These are phyloP conservation scores for Volvox africanus DNA, from an alignment of 139 green algal genomes.

Conservation along the genomic window DNA sequence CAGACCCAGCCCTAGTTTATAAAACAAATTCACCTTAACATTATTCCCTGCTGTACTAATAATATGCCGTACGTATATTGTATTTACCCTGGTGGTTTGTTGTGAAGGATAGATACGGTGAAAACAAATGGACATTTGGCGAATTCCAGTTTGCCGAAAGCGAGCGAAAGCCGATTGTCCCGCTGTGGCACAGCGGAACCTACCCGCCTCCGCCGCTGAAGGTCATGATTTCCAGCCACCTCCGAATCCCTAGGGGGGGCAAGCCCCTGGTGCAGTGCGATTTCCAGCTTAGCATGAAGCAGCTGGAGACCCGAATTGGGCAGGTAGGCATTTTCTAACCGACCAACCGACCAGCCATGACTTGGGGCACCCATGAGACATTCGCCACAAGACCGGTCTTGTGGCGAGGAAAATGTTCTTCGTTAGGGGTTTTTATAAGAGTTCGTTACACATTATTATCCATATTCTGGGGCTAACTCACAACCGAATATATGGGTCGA, in stretches of 20 bases:
- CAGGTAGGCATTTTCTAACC: neutral
- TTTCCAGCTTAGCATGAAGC: neutral
- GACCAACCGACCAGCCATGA: too few relatives aligned
- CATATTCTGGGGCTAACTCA: too few relatives aligned
- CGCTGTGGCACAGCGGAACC: neutral
- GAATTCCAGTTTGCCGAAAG: slow-evolving; percentile 3
- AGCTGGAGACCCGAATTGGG: neutral
- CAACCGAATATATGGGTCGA: too few relatives aligned
- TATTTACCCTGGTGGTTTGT: neutral
- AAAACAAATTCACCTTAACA: neutral
- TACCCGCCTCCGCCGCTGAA: neutral
- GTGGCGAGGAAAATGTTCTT: too few relatives aligned
- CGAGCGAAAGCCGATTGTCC: neutral
- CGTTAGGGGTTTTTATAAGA: too few relatives aligned
- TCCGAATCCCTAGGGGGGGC: neutral
- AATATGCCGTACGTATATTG: neutral
- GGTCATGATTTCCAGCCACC: neutral
- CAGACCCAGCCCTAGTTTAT: neutral
- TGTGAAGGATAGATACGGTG: neutral
- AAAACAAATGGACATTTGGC: neutral
- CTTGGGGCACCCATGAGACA: too few relatives aligned
- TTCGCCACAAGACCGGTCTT: too few relatives aligned
- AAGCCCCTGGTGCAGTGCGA: neutral
- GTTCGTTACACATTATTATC: too few relatives aligned
- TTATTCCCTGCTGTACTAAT: neutral